Conservation (phyloP, 2,329 filamentous ascomycete species). For the Didymellaceae sp. region DNA sequence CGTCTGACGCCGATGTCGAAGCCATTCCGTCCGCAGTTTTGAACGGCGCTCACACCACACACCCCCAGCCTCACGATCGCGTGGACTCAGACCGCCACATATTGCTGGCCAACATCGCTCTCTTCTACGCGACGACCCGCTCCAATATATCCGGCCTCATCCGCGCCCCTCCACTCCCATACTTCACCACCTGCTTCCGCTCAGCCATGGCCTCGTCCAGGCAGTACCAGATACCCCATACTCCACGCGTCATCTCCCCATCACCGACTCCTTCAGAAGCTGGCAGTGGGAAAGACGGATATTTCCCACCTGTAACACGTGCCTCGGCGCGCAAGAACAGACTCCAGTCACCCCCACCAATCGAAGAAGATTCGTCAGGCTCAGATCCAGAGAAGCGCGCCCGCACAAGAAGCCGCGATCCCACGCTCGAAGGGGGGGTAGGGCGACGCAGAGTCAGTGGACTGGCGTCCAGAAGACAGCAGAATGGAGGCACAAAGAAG, state of each 20-base stretch:
- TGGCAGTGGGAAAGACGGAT: slow-evolving; percentile 60
- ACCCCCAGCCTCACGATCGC: slow-evolving; percentile 25
- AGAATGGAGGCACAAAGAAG: slow-evolving; percentile 43
- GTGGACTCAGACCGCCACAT: slow-evolving; percentile 8
- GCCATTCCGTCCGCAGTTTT: slow-evolving; percentile 25
- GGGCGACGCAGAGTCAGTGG: slow-evolving; percentile 56
- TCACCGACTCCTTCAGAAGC: slow-evolving; percentile 66
- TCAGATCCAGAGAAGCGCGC: slow-evolving; percentile 64
- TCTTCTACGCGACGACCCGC: slow-evolving; percentile 34
- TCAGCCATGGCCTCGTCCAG: slow-evolving; percentile 55
- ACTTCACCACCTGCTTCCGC: slow-evolving; percentile 56
- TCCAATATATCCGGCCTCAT: slow-evolving; percentile 63
- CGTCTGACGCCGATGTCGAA: slow-evolving; percentile 33
- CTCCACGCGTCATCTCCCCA: slow-evolving; percentile 87
- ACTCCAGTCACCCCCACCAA: slow-evolving; percentile 63
- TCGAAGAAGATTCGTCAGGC: slow-evolving; percentile 67
- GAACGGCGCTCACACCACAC: slow-evolving; percentile 25
- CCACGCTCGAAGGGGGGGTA: slow-evolving; percentile 54
- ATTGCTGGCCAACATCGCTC: slow-evolving; percentile 35
- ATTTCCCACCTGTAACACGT: slow-evolving; percentile 78
- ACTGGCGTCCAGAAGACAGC: slow-evolving; percentile 58
- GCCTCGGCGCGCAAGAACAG: slow-evolving; percentile 72
- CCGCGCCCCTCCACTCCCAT: slow-evolving; percentile 63
- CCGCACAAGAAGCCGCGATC: slow-evolving; percentile 74
- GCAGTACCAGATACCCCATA: slow-evolving; percentile 70